Conservation (phyloP, 2,329 filamentous ascomycete genomes). For the Fusarium sp. region DNA sequence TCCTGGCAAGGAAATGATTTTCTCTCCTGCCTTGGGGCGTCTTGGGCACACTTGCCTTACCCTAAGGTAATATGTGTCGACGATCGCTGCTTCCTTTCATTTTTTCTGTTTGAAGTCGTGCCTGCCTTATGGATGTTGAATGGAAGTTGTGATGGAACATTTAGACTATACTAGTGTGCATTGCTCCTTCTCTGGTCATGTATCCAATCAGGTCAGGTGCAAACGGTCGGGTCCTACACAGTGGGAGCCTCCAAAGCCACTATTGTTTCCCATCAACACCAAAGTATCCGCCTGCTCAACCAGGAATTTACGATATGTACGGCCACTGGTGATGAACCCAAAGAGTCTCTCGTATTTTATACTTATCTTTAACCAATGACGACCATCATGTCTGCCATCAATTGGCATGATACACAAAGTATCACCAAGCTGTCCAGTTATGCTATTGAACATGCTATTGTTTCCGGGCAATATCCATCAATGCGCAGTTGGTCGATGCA, state of each 20-base stretch:
- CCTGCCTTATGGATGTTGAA: background rate
- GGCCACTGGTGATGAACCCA: background rate
- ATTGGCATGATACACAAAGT: background rate
- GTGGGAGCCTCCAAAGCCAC: slow-evolving; percentile 15
- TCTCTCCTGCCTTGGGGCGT: background rate
- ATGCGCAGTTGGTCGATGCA: background rate
- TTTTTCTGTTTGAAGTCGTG: background rate
- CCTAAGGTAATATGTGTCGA: background rate
- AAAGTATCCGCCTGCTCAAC: background rate
- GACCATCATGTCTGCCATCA: background rate
- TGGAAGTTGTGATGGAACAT: background rate
- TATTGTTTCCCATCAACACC: background rate
- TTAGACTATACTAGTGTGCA: slow-evolving; percentile 2
- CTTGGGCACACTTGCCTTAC: slow-evolving; percentile 7
- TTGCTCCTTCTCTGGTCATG: slow-evolving; percentile 5
- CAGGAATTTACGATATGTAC: background rate
- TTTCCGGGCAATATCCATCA: background rate
- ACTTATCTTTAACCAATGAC: background rate
- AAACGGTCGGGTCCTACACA: slow-evolving; percentile 27
- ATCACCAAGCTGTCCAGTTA: background rate
- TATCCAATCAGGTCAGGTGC: slow-evolving; percentile 17
- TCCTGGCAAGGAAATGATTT: background rate
- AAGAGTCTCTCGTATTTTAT: background rate
- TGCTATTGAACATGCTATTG: background rate
- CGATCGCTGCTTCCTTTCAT: background rate